Base-by-base conservation (phyloP, 2,329 filamentous ascomycete genomes). In the Trichoderma sp. region DNA sequence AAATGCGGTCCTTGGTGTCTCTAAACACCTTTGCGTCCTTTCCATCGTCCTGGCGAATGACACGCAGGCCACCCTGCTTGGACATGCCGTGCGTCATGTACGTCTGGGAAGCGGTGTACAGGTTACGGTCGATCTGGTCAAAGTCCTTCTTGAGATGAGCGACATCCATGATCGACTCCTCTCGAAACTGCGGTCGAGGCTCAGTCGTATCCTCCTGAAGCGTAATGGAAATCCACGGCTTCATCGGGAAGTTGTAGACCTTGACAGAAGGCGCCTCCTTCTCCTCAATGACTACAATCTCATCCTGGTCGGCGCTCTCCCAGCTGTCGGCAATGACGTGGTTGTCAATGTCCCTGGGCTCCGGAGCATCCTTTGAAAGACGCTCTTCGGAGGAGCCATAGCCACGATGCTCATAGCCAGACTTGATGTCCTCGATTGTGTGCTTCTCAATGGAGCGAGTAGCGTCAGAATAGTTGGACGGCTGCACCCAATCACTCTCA, bases 111-210 rank as follows among this genome's bases (percentile, higher is more conserved):
- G 96, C 95, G 6, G 95, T 93, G 67, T 96, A 96, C 38, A 99
- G 89, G 77, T 95, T 97, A 78, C 97, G 94, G 82, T 99, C 97
- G 77, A 98, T 93, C 85, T 98, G 97, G 81, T 99, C 97, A 80
- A 98, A 98, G 6, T 98, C 95, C 86, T 98, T 98, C 89, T 98
- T 98, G 78, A 98, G 89, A 75, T 95, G 91, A 69, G 97, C 96
- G 82, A 99, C 97, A 80, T 98, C 95, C 88, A 98, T 94, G 80
- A 98, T 92, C 60, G 93, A 90, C 78, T 96, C 93, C 75, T 94
- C 91, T 50, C 93, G 92, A 83, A 98, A 92, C 68, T 88, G 85
- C 4, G 92, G 88, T 18, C 90, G 89, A 31, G 88, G 83, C 75
- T 91, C 87, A 16, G 89, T 84, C 76, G 88, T 85, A 76, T 88